Evolutionary conservation across 2,329 filamentous ascomycete genomes (phyloP), one percentile per base, ranked within the genome.

Genomic region (Pseudogymnoascus sp.): DNA sequence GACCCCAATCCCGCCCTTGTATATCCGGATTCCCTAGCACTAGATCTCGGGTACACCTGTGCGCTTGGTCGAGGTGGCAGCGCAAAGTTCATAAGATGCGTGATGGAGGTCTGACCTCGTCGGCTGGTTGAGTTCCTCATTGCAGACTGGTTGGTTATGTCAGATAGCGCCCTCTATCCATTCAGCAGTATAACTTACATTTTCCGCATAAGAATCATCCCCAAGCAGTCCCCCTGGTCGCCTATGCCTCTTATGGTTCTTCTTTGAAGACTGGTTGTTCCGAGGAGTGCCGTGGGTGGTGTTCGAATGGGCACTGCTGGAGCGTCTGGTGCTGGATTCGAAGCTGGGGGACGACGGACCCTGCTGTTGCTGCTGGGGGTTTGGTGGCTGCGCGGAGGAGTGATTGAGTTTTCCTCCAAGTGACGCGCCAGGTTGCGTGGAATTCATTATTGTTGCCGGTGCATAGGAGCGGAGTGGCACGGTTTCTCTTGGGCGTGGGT

Each of bases 61-160:
- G 81, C 11, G 63, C 86, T 83, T 20, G 88, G 87, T 57, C 90
- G 84, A 41, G 89, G 86, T 20, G 92, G 89, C 18, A 91, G 79
- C 47, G 89, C 86, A 74, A 97, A 96, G 77, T 93, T 93, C 81
- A 99, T 89, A 62, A 99, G 78, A 74, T 99, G 94, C 39, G 94
- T 97, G 72, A 99, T 99, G 70, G 90, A 96, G 60, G 91, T 97
- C 75, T 97, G 93, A 60, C 94, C 94, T 69, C 94, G 90, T 62
- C 94, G 87, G 68, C 85, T 85, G 67, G 77, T 85, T 63, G 82
- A 81, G 86, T 87, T 75, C 79, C 81, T 75, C 79, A 79, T 83
- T 81, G 68, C 66, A 59, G 63, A 62, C 66, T 67, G 61, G 69
- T 65, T 70, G 62, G 69, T 65, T 70, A 67, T 30, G 62, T 66